Conservation (phyloP, 2,329 filamentous ascomycete species). For the Arthrobotrys sinensis region DNA sequence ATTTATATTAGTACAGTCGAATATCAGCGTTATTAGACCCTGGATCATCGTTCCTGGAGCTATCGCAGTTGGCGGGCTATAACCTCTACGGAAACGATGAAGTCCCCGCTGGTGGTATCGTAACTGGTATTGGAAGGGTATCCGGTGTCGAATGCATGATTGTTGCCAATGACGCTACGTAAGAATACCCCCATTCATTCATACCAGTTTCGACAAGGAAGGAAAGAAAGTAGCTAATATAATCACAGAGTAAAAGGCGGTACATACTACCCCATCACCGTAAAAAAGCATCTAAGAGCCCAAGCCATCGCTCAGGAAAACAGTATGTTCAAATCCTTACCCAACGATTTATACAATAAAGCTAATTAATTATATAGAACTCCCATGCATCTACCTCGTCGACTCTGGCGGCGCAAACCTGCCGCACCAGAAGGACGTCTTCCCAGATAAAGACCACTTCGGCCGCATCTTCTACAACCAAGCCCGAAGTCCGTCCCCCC, state of each 20-base stretch:
- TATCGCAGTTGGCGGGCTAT: conserved; percentile 92
- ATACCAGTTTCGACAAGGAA: too few species aligned
- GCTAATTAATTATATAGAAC: conserved; percentile 63
- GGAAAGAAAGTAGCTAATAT: conserved; percentile 47
- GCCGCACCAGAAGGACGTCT: conserved; percentile 94
- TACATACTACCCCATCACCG: conserved; percentile 96
- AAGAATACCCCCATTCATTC: conserved; percentile 56
- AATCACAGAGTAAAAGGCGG: conserved; percentile 82
- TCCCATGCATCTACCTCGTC: conserved; percentile 92
- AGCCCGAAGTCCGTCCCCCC: conserved; percentile 75
- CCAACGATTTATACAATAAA: not conserved
- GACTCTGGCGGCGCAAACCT: conserved; percentile 96
- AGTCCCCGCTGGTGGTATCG: conserved; percentile 89
- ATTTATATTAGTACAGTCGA: conserved; percentile 68
- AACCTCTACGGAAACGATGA: conserved; percentile 89
- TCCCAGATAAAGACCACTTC: conserved; percentile 95
- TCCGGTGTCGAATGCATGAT: conserved; percentile 93
- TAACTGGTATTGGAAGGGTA: conserved; percentile 91
- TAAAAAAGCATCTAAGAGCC: conserved; percentile 95
- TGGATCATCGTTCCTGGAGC: conserved; percentile 89
- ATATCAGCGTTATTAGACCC: conserved; percentile 89
- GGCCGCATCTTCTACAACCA: conserved; percentile 99
- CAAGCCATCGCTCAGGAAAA: conserved; percentile 94
- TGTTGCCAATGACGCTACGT: conserved; percentile 92
- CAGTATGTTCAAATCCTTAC: conserved; percentile 70